Conservation (phyloP, 352 stramenopile species). For the Peronospora farinosa region DNA sequence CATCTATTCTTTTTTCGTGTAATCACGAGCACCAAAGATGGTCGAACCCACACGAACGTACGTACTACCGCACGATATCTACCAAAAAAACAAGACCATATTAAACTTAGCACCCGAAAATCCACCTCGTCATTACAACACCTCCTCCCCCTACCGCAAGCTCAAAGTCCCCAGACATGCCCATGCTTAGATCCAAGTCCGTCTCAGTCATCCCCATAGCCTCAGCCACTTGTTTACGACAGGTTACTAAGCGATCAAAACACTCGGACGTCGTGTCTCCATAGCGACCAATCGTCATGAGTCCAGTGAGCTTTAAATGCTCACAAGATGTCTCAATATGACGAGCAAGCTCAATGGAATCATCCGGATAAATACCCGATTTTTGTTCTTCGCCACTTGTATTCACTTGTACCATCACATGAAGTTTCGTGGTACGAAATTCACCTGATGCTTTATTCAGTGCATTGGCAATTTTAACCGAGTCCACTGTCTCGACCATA, state of each 20-base stretch:
- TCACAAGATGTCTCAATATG: slow-evolving; percentile 89
- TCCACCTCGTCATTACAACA: not conserved
- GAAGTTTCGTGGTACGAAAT: slow-evolving; percentile 70
- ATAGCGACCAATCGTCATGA: slow-evolving; percentile 98
- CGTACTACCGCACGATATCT: slow-evolving; percentile 93
- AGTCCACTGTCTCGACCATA: slow-evolving; percentile 95
- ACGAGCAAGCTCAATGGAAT: slow-evolving; percentile 69
- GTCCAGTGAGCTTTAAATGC: slow-evolving; percentile 89
- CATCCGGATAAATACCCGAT: slow-evolving; percentile 82
- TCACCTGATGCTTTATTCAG: slow-evolving; percentile 85
- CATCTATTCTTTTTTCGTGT: slow-evolving; percentile 51
- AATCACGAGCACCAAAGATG: slow-evolving; percentile 96
- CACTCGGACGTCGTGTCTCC: slow-evolving; percentile 88
- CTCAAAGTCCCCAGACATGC: slow-evolving; percentile 98
- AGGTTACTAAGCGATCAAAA: slow-evolving; percentile 86
- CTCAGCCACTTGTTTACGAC: slow-evolving; percentile 60
- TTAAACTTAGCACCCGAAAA: not conserved
- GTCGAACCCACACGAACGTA: slow-evolving; percentile 95
- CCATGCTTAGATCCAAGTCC: slow-evolving; percentile 95
- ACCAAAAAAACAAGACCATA: not conserved
- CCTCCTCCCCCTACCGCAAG: slow-evolving; percentile 80
- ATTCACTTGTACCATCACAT: slow-evolving; percentile 97
- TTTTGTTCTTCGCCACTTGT: slow-evolving; percentile 98
- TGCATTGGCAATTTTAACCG: slow-evolving; percentile 93
- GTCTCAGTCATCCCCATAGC: slow-evolving; percentile 53